A percentile compares a stretch with the other conserved stretches of the same genome.
Evolutionary conservation across 2,329 filamentous ascomycete genomes (phyloP).

Genomic region (Knufia petricola): DNA sequence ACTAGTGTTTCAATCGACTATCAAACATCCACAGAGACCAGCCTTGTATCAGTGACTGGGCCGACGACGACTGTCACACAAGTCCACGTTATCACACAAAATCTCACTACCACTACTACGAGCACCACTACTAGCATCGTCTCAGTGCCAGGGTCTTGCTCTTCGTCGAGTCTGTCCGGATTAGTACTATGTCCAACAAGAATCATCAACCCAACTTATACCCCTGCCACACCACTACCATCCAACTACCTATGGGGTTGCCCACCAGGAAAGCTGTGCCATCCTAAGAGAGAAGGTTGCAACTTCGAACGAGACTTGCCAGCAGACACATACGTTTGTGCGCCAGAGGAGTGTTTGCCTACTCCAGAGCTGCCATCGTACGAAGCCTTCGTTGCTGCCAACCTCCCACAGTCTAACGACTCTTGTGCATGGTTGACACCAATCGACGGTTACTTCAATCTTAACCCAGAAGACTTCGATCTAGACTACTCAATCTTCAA

Average conservation of each 20-base stretch:
- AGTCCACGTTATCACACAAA: too few species aligned
- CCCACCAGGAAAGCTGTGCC: conserved; percentile 34
- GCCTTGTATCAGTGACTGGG: too few species aligned
- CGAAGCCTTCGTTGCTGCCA: conserved; percentile 5
- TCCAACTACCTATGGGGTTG: conserved; percentile 35
- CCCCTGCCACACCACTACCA: conserved; percentile 23
- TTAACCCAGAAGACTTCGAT: conserved; percentile 53
- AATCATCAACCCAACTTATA: conserved; percentile 27
- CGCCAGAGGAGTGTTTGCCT: conserved; percentile 32
- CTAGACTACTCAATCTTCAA: conserved; percentile 53
- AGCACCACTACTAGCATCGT: too few species aligned
- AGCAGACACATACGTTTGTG: conserved; percentile 30
- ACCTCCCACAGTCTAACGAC: conserved; percentile 28
- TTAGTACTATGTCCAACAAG: conserved; percentile 24
- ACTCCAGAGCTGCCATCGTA: conserved; percentile 23
- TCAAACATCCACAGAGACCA: too few species aligned
- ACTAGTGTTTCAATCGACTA: too few species aligned
- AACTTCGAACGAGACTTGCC: conserved; percentile 34
- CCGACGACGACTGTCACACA: too few species aligned
- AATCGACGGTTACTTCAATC: conserved; percentile 47
- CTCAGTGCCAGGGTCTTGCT: conserved; percentile 13
- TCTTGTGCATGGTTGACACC: conserved; percentile 14
- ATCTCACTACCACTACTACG: too few species aligned
- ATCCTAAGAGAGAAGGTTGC: conserved; percentile 31
- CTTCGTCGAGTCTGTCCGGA: conserved; percentile 4